Base-by-base conservation (phyloP, 2,329 filamentous ascomycete genomes). In the Alternaria sp. region DNA sequence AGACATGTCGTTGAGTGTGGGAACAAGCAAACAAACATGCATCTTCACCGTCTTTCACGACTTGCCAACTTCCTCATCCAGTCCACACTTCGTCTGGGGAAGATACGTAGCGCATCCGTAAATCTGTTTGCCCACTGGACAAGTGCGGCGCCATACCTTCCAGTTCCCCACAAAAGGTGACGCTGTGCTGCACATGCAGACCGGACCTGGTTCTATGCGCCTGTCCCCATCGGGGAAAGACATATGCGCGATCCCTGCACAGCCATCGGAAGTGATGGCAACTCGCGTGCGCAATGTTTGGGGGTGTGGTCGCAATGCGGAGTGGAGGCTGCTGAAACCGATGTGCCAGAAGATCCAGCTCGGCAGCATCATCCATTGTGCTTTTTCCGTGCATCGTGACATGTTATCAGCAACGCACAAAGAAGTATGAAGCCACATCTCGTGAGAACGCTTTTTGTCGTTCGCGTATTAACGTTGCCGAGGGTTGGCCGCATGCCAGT, bases 81-180 rank as follows among this genome's bases (percentile, higher is more conserved):
- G 53, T 41, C 58, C 46, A 41, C 38, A 41, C 47, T 63, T 70
- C 68, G 67, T 68, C 67, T 73, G 72, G 68, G 71, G 71, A 68
- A 64, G 47, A 44, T 38, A 60, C 65, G 67, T 68, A 68, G 72
- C 57, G 69, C 70, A 70, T 75, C 74, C 74, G 72, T 59, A 51
- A 65, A 57, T 58, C 61, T 61, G 65, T 65, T 59, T 65, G 68
- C 60, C 59, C 57, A 59, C 59, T 66, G 66, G 49, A 59, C 61
- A 62, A 65, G 62, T 61, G 59, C 48, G 61, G 65, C 67, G 71
- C 66, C 57, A 66, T 42, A 71, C 65, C 58, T 69, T 65, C 64
- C 62, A 62, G 65, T 54, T 63, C 71, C 71, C 74, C 73, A 75
- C 72, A 72, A 76, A 72, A 69, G 70, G 72, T 76, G 75, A 76